phyloP scores from a whole-genome alignment of 1,284 basidiomycete genomes.

The Austropuccinia psidii region DNA sequence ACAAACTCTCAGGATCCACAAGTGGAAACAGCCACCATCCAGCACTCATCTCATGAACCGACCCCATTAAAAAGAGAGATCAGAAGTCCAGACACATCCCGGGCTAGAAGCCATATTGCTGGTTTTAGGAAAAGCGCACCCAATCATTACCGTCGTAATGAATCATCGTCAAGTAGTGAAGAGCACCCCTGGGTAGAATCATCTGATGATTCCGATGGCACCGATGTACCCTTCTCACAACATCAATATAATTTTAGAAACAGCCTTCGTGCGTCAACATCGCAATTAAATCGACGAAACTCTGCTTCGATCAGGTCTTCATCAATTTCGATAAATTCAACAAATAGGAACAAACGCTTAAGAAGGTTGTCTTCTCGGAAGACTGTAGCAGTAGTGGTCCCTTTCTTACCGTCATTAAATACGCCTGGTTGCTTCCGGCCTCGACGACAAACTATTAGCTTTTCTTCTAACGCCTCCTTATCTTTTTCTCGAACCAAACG shows the following conservation, averaged over 20 bases:
- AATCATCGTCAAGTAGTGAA: background rate
- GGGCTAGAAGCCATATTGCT: constrained; percentile 14
- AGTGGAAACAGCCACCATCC: no score
- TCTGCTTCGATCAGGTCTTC: no score
- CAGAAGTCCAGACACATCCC: background rate
- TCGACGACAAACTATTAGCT: background rate
- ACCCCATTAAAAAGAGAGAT: background rate
- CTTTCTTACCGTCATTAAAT: no score
- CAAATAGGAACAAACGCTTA: no score
- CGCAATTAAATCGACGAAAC: no score
- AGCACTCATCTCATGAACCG: background rate
- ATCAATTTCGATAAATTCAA: no score
- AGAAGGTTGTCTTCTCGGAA: no score
- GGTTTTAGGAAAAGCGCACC: constrained; percentile 4
- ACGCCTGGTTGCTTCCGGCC: no score
- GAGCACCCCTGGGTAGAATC: background rate
- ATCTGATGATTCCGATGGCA: background rate
- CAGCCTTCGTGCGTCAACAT: no score
- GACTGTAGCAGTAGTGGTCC: no score
- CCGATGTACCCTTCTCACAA: background rate
- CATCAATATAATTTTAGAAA: background rate
- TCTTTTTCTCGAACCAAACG: background rate
- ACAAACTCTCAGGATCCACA: no score
- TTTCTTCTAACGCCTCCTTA: background rate
- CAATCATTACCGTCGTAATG: background rate